Base-by-base conservation (phyloP, 495 filamentous ascomycete genomes). In the Polyplosphaeria fusca region DNA sequence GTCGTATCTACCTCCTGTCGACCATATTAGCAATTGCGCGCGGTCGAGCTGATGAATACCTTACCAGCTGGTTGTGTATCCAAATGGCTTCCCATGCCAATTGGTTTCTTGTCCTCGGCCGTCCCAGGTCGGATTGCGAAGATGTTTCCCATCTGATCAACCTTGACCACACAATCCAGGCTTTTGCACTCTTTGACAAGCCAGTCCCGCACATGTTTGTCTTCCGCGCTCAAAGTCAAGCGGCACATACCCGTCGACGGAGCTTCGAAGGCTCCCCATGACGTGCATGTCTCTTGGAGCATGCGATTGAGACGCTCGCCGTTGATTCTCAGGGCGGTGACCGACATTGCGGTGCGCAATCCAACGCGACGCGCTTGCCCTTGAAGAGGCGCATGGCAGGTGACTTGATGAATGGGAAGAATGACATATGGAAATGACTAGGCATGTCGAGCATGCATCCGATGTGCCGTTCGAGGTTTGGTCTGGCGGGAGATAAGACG, bases 71-170 rank as follows among this genome's bases (percentile, higher is more conserved):
- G 65, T 50, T 68, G 65, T 1, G 65, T 77, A 47, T 79, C 76
- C 2, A 78, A 55, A 52, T 79, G 76, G 20, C 73, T 76, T 18
- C 76, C 76, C 69, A 76, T 73, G 1, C 66, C 76, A 42, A 73
- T 79, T 63, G 67, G 57, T 37, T 45, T 51, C 39, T 37, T 64
- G 46, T 49, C 43, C 28, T 32, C 55, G 13, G 47, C 59, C n/a
- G 39, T 47, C 2, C 60, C 58, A 1, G 43, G 52, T 16, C 59
- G 47, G 19, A 63, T 49, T 5, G 65, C 65, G 41, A 67, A 67
- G 19, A 61, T 61, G 45, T 67, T 67, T 43, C 65, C 65, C 64
- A 67, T 67, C 55, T 64, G 50, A 41, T 67, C 64, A 3, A 64
- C 28, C 23, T 52, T 60, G 43, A 61, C 28, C 18, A 48, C 46